Conservation (phyloP, 352 stramenopile genomes). For the Pelagophyceae sp. region DNA sequence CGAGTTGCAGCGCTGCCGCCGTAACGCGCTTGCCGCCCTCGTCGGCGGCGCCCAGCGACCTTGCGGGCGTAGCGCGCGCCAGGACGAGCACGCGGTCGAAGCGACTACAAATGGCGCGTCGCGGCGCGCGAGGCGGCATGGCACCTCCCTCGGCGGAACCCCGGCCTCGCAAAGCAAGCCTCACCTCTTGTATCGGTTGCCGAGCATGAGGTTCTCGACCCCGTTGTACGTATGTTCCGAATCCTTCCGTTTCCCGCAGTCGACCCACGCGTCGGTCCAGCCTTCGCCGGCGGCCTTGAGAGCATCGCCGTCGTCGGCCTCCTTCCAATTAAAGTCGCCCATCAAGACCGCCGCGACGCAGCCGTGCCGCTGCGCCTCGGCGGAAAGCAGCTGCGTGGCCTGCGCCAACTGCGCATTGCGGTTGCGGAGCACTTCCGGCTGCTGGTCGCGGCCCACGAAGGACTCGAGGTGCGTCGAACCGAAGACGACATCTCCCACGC, state of each 20-base stretch:
- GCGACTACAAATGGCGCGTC: too few relatives aligned
- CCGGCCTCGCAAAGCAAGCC: too few relatives aligned
- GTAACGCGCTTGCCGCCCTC: too few relatives aligned
- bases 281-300: background rate
- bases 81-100: slow-evolving; percentile 11
- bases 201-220: background rate
- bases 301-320: background rate
- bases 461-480: slow-evolving; percentile 11
- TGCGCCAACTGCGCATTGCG: background rate
- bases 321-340: slow-evolving; percentile 18
- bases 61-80: background rate
- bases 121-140: too few relatives aligned
- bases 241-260: background rate
- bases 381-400: background rate
- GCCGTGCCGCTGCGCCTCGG: background rate
- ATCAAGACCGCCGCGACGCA: background rate
- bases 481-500: slow-evolving; percentile 1
- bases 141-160: too few relatives aligned
- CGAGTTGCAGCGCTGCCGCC: too few relatives aligned
- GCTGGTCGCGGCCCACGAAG: background rate
- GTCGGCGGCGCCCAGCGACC: background rate
- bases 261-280: slow-evolving; percentile 1
- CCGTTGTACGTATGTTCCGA: slow-evolving; percentile 9
- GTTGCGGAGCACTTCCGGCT: background rate
- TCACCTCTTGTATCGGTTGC: background rate